phyloP scores from a whole-genome alignment of 305 asterid species.

The Caryopteris hybrid region DNA sequence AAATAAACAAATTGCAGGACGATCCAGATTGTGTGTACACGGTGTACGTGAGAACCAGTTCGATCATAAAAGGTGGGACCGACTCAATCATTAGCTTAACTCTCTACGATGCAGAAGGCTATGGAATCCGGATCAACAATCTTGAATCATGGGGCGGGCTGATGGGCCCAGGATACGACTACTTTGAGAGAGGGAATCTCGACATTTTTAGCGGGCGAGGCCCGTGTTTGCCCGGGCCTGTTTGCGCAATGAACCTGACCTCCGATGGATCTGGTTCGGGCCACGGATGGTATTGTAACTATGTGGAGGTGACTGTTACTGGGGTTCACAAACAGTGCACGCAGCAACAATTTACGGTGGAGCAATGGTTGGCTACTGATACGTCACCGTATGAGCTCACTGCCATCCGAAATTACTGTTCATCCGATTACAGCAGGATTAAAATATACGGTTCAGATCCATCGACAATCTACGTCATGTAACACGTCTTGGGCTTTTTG shows the following conservation, averaged over 20 bases:
- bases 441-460: background rate
- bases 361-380: slow-evolving; percentile 74
- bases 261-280: slow-evolving; percentile 67
- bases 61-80: slow-evolving; percentile 54
- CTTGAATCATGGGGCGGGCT: slow-evolving; percentile 82
- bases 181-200: slow-evolving; percentile 68
- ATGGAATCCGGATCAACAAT: slow-evolving; percentile 43
- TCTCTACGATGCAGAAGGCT: slow-evolving; percentile 40
- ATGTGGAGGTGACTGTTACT: slow-evolving; percentile 53
- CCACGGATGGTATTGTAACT: slow-evolving; percentile 73
- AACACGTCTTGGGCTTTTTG: no score
- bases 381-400: slow-evolving; percentile 50
- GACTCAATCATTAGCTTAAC: slow-evolving; percentile 53
- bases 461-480: background rate
- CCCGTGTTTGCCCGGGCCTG: slow-evolving; percentile 58
- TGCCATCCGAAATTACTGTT: slow-evolving; percentile 38
- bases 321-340: slow-evolving; percentile 45
- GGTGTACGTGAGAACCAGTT: slow-evolving; percentile 52
- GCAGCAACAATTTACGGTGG: slow-evolving; percentile 46
- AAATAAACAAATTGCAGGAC: slow-evolving; percentile 38
- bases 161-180: slow-evolving; percentile 61
- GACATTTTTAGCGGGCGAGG: slow-evolving; percentile 77
- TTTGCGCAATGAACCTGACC: slow-evolving; percentile 60
- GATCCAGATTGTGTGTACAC: slow-evolving; percentile 70
- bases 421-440: background rate